Base-by-base conservation (phyloP, 1,284 basidiomycete species). In the Hemileia vastatrix region DNA sequence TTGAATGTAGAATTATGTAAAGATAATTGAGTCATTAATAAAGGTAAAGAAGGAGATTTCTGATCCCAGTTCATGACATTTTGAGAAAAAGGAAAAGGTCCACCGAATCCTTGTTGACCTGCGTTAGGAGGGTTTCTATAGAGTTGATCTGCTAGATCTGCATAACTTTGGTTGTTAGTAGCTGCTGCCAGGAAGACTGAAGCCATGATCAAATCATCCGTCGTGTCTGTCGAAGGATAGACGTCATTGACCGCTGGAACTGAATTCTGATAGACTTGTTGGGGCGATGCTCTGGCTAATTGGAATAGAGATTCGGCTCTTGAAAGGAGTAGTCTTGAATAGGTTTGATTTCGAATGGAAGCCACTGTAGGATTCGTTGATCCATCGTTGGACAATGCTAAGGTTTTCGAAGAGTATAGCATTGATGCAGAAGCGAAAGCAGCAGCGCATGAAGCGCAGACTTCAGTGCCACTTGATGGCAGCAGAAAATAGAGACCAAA, bases 31-130 rank as follows among this genome's bases (percentile, higher is more conserved):
- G 65, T 48, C 2, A 71, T 57, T 9, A 68, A 56, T 50, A 70
- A 48, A 9, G 71, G 67, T 11, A 68, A 56, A 1, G 69, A 65
- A 19, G 71, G 63, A 5, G 58, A 52, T 32, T 71, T 70, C 18
- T 61, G 63, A 50, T 72, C 71, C 71, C 71, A 72, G 48, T 72
- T 70, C 57, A 72, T 66, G n/a, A 66, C 67, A 3, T 61, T 32
- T 31, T 66, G 61, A 57, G 64, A 18, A 51, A 40, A 62, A 19
- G 69, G 66, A 21, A 51, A 70, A 6, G 36, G 36, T 40, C 36
- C 36, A 11, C 36, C 36, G 13, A 40, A 40, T 15, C 36, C 36
- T 40, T 40, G 8, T 15, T 40, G 36, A 40, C 36, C 36, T 40
- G 64, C 32, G 33, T 64, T 66, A 19, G 52, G 59, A 36, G 57